Base-by-base conservation (phyloP, 345 rosid genomes). In the Trapa bicornis region DNA sequence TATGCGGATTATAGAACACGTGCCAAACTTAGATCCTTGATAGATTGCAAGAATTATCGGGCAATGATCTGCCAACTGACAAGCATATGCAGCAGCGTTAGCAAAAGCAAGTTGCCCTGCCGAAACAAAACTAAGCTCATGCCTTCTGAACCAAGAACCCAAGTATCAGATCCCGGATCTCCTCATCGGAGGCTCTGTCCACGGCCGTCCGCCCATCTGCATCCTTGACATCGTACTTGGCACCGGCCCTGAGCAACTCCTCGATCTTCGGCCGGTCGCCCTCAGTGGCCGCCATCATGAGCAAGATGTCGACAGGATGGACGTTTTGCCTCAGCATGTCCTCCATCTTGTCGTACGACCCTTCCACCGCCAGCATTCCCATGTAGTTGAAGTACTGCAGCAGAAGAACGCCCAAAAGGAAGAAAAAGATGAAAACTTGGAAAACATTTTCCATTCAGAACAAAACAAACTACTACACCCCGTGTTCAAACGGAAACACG, bases 331-430 rank as follows among this genome's bases (percentile, higher is more conserved):
- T 84, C 48, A 88, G 77, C 67, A 93, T 90, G 57, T 90, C 94
- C 73, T 89, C 96, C 97, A 93, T 93, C 80, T 89, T 88, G 61
- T 81, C 96, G 38, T 89, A 89, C 38, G 98, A 37, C 5, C 98
- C 98, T 75, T 92, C 96, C 1, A 89, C 93, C 0, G 91, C 96
- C 71, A 92, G 95, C 96, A 92, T 92, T 47, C 96, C 96, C 93
- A 92, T 89, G 75, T 92, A 89, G 80, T 92, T 92, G 71, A 92
- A 89, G 76, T 89, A 92, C 96, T 89, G 84, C 83, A 82, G 29
- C 29, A 22, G 29, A 66, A 56, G n/a, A n/a, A 35, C 56, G 36
- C 47, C 7, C 43, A 41, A 62, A 29, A 36, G 32, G 8, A 37
- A 53, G 16, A 36, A 16, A 17, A 38, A 52, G n/a, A 8, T 3